Evolutionary conservation across 2,329 filamentous ascomycete species (phyloP), one percentile per base, ranked within the genome.

Genomic region (Podosphaera xanthii): DNA sequence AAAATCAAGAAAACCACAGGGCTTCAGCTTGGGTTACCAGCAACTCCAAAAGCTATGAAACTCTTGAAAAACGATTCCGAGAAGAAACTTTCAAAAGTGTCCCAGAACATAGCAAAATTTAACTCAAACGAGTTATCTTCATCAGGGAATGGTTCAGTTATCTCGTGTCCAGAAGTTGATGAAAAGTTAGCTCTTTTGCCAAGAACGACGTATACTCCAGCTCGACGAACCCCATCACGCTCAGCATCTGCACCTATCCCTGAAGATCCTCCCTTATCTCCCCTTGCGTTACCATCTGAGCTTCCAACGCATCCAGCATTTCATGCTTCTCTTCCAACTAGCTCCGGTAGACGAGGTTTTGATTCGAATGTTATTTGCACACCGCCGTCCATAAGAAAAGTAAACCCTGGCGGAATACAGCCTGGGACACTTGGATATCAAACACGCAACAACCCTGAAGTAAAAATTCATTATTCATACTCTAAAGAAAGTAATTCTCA

Each of bases 1-100:
- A 50, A n/a, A 31, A 50, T 2, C n/a, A 76, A 76, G 62, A 69
- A 61, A 70, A 70, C 56, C 2, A 76, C 76, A 0, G 74, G 77
- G n/a, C 53, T 61, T 0, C 76, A 79, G 4, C 77, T 91, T 58
- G 90, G 89, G 0, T 77, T 95, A n/a, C 89, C 91, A 12, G 87
- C 89, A 1, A 96, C 90, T 0, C 90, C 91, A 36, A 83, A 87
- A 72, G 89, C 89, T 0, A 94, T 96, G 89, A 81, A 86, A 30
- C 81, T 94, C 68, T 79, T 80, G 1, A 81, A 87, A 50, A 82
- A 91, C 64, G 78, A 80, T 63, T 71, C 75, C 2, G 73, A 76
- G 49, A 73, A 72, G 36, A 72, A 76, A 60, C 74, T 81, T 36
- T 81, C 82, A 0, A 75, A 77, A n/a, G 72, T 80, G 3, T 78